phyloP scores from a whole-genome alignment of 2,329 filamentous ascomycete genomes.

The Hypoxylon sp. region DNA sequence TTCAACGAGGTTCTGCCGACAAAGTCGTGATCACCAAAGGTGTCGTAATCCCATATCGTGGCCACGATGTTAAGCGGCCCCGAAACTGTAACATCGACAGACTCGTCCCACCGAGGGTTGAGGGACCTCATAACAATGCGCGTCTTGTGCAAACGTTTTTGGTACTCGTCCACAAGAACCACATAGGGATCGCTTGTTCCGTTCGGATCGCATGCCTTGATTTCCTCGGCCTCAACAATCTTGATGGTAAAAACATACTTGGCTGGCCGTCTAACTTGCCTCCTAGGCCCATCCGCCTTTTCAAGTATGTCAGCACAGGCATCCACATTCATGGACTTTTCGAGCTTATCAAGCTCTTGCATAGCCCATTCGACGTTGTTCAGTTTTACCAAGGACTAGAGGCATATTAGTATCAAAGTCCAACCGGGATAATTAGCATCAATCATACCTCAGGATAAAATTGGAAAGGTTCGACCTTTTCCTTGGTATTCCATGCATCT shows the following conservation, averaged over 20 bases:
- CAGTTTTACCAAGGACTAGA: conserved; percentile 93
- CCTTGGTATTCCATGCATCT: conserved; percentile 90
- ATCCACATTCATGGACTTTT: conserved; percentile 90
- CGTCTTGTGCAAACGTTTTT: conserved; percentile 95
- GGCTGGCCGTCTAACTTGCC: conserved; percentile 70
- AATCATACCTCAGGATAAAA: conserved; percentile 84
- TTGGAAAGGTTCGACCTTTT: conserved; percentile 95
- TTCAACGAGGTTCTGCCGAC: conserved; percentile 97
- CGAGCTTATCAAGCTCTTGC: conserved; percentile 88
- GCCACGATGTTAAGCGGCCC: conserved; percentile 93
- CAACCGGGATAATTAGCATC: conserved; percentile 37
- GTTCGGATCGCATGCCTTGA: conserved; percentile 97
- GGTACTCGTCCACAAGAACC: conserved; percentile 95
- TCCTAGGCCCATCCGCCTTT: conserved; percentile 74
- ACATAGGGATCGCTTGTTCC: conserved; percentile 97
- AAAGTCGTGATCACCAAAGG: conserved; percentile 96
- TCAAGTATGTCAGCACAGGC: conserved; percentile 84
- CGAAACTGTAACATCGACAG: conserved; percentile 92
- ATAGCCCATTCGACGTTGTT: conserved; percentile 98
- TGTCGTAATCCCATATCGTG: conserved; percentile 98
- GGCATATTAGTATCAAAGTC: conserved; percentile 43
- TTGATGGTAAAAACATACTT: conserved; percentile 99
- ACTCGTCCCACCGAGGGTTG: conserved; percentile 97
- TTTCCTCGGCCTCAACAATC: conserved; percentile 95
- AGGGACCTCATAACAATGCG: conserved; percentile 89